phyloP scores from a whole-genome alignment of 345 rosid genomes.

The Aquilaria sinensis region DNA sequence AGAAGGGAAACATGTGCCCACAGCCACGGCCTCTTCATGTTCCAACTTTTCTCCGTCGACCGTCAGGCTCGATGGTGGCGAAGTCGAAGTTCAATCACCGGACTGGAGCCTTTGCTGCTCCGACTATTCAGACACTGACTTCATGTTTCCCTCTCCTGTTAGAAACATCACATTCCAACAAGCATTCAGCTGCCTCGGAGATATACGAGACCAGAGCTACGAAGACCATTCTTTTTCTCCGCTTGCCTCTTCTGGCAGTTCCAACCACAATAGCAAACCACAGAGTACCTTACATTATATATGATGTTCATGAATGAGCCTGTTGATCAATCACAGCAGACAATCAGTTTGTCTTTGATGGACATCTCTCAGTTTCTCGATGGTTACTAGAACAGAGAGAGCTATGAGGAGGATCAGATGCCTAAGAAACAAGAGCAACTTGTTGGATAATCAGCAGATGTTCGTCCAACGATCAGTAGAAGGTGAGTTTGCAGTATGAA shows the following conservation, averaged over 20 bases:
- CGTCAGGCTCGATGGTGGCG: constrained; percentile 20
- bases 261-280: constrained; percentile 23
- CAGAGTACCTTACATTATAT: constrained; percentile 29
- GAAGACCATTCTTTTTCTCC: constrained; percentile 24
- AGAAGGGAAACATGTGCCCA: too few species aligned
- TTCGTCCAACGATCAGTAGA: too few species aligned
- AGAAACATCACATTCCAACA: constrained; percentile 36
- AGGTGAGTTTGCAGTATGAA: too few species aligned
- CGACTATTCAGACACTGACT: constrained; percentile 46
- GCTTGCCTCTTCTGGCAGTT: constrained; percentile 22
- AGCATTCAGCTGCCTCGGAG: constrained; percentile 8
- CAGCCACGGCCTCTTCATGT: too few species aligned
- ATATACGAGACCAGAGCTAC: constrained; percentile 35
- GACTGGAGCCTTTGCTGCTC: constrained; percentile 56
- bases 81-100: constrained; percentile 49
- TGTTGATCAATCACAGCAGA: constrained; percentile 18
- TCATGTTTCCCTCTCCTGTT: constrained; percentile 57
- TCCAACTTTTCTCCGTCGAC: too few species aligned
- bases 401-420: too few species aligned
- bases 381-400: too few species aligned
- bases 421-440: too few species aligned
- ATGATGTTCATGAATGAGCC: too few species aligned
- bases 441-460: too few species aligned
- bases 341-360: constrained; percentile 37
- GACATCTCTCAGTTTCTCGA: constrained; percentile 34